These are phyloP conservation scores for Cadophora luteo-olivacea DNA, from an alignment of 2,329 filamentous ascomycete species.

Conservation along the genomic window DNA sequence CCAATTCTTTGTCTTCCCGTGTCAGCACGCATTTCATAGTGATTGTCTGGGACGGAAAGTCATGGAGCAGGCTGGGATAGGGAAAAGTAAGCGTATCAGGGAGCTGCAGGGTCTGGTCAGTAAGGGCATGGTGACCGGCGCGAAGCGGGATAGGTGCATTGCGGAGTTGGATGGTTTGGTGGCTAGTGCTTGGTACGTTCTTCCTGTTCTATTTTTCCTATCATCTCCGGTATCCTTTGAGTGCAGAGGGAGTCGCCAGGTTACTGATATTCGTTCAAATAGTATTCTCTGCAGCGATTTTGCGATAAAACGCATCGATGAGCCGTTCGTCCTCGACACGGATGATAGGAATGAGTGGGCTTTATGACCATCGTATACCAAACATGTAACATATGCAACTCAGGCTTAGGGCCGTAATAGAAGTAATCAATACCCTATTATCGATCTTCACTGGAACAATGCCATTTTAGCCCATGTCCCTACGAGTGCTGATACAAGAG, in stretches of 20 bases:
- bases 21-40: constrained; percentile 96
- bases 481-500: too few species aligned
- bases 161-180: constrained; percentile 91
- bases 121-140: constrained; percentile 72
- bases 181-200: constrained; percentile 81
- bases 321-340: constrained; percentile 80
- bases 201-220: constrained; percentile 7
- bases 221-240: neutral
- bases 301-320: constrained; percentile 92
- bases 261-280: neutral
- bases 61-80: constrained; percentile 78
- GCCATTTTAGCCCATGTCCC: too few species aligned
- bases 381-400: constrained; percentile 8
- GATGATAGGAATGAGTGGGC: constrained; percentile 86
- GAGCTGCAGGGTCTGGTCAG: constrained; percentile 87
- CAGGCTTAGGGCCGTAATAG: constrained; percentile 2
- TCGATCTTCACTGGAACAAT: neutral
- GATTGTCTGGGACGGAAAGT: constrained; percentile 91
- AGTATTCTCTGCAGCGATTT: constrained; percentile 95
- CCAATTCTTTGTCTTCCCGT: constrained; percentile 98
- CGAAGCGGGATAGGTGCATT: constrained; percentile 81
- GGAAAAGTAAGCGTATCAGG: constrained; percentile 78
- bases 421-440: constrained; percentile 9
- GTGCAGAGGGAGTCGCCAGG: neutral
- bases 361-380: constrained; percentile 28